Percentiles rank a stretch among this genome's conserved stretches.
Evolutionary conservation across 768 basidiomycete genomes (phyloP).

Genomic region (Rhodotorula taiwanensis): DNA sequence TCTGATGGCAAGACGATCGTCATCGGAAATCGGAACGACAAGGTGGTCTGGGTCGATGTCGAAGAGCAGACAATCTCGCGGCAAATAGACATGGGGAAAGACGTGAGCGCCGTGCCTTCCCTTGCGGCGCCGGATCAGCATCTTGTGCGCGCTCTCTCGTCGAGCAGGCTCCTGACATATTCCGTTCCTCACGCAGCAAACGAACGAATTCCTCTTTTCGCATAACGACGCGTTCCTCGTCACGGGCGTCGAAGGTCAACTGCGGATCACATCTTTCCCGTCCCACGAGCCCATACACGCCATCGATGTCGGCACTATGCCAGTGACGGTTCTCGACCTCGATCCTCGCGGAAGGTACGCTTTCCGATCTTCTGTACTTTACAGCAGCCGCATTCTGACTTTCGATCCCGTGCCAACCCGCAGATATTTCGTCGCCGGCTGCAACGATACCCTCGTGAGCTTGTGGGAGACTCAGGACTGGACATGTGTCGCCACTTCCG

Average conservation of each 20-base stretch:
- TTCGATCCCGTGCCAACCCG: no score
- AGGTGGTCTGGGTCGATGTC: constrained; percentile 32
- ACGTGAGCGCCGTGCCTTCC: constrained; percentile 10
- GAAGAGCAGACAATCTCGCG: constrained; percentile 18
- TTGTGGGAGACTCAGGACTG: constrained; percentile 38
- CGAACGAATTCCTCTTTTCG: constrained; percentile 38
- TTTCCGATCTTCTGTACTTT: background rate
- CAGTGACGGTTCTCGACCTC: constrained; percentile 28
- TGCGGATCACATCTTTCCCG: constrained; percentile 26
- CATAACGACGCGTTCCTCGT: constrained; percentile 36
- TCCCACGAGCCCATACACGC: constrained; percentile 20
- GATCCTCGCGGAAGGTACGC: constrained; percentile 37
- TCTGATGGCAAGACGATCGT: constrained; percentile 37
- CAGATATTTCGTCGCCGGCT: constrained; percentile 37
- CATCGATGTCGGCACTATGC: constrained; percentile 11
- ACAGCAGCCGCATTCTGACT: background rate
- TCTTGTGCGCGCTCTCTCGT: no score
- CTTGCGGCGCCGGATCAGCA: background rate
- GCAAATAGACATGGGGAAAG: constrained; percentile 5
- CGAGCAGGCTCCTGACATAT: background rate
- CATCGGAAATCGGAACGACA: constrained; percentile 30
- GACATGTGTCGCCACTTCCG: constrained; percentile 32
- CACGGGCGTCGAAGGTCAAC: constrained; percentile 17
- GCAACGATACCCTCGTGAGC: constrained; percentile 36
- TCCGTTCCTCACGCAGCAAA: constrained; percentile 1